Conservation (phyloP, 2,329 filamentous ascomycete species). For the Sporothrix brasiliensis region DNA sequence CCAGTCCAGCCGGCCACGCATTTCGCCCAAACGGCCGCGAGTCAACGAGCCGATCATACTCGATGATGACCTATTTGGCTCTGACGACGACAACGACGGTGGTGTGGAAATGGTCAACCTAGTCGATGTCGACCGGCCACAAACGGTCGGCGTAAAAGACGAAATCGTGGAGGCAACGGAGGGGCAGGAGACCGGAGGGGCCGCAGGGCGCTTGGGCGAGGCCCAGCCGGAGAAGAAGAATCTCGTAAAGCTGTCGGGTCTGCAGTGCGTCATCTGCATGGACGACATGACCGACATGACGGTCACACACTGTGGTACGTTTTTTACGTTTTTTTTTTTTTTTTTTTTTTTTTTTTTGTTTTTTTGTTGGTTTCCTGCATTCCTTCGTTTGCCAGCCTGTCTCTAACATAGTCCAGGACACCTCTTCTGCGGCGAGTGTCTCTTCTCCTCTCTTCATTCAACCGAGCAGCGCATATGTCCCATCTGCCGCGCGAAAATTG, state of each 20-base stretch:
- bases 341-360: no score
- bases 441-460: conserved; percentile 62
- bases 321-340: no score
- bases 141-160: neutral
- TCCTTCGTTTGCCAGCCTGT: neutral
- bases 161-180: neutral
- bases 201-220: neutral
- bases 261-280: conserved; percentile 71
- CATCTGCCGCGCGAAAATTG: conserved; percentile 64
- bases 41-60: conserved; percentile 3
- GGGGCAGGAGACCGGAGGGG: neutral
- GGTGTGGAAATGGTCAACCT: conserved; percentile 46
- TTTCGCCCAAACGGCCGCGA: conserved; percentile 25
- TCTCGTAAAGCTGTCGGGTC: conserved; percentile 57
- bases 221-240: conserved; percentile 31
- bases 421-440: conserved; percentile 65
- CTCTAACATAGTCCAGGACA: conserved; percentile 54
- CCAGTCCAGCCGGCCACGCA: conserved; percentile 12
- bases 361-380: no score
- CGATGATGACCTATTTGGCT: conserved; percentile 31
- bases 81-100: conserved; percentile 36
- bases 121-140: conserved; percentile 37
- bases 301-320: conserved; percentile 68
- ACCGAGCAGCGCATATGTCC: conserved; percentile 61
- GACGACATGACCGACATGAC: conserved; percentile 61